Conservation (phyloP, 106 monocot genomes). For the Vanilla planifolia region DNA sequence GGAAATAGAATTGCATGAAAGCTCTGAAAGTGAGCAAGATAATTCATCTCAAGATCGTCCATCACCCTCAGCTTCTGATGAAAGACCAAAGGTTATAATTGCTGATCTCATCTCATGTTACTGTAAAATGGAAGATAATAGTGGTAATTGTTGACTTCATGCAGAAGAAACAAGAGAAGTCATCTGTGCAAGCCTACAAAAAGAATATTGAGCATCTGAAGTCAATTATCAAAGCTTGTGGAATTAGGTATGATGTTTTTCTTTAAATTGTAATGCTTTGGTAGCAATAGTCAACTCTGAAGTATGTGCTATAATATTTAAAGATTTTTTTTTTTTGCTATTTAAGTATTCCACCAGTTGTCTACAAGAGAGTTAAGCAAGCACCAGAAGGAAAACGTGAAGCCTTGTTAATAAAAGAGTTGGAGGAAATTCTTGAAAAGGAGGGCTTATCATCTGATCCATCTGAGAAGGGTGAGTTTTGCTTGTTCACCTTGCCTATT, state of each 20-base stretch:
- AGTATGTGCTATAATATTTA: neutral
- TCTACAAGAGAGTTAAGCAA: constrained; percentile 86
- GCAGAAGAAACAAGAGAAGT: constrained; percentile 62
- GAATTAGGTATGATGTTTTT: constrained; percentile 45
- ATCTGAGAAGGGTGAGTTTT: constrained; percentile 82
- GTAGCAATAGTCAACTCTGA: neutral
- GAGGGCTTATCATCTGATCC: constrained; percentile 86
- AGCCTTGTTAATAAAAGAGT: constrained; percentile 70
- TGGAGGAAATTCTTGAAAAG: constrained; percentile 79
- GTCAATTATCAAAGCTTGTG: constrained; percentile 89
- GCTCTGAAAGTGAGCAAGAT: constrained; percentile 31
- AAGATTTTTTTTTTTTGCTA: constrained; percentile 8
- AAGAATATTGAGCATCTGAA: constrained; percentile 82
- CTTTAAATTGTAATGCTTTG: neutral
- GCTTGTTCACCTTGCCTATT: neutral
- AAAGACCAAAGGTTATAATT: constrained; percentile 13
- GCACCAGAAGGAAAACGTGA: constrained; percentile 85
- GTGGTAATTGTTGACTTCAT: constrained; percentile 11
- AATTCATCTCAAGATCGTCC: constrained; percentile 36
- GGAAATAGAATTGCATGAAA: constrained; percentile 27
- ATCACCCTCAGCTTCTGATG: constrained; percentile 59
- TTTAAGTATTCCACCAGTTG: constrained; percentile 69
- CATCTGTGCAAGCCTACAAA: constrained; percentile 46
- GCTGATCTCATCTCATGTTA: neutral
- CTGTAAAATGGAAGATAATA: neutral